phyloP scores from a whole-genome alignment of 371 early-diverging fungal genomes.

The Zychaea mexicana region DNA sequence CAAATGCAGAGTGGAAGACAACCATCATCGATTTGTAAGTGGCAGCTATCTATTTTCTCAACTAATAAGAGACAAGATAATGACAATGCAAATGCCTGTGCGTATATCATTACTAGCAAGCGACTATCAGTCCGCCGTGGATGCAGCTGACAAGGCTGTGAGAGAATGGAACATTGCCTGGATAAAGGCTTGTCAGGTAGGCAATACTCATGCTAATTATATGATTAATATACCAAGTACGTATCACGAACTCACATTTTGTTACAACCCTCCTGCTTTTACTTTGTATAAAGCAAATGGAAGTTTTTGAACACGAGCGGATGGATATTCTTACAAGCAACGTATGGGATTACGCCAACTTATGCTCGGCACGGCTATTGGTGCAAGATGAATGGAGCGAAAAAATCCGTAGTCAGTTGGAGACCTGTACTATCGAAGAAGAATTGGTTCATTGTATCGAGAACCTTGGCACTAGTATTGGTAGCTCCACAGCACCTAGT shows the following conservation, averaged over 20 bases:
- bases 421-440: constrained; percentile 29
- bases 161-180: constrained; percentile 42
- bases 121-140: constrained; percentile 8
- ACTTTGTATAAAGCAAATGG: constrained; percentile 19
- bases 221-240: no score
- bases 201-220: no score
- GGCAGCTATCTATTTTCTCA: background rate
- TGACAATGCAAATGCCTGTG: no score
- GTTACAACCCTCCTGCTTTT: no score
- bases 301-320: constrained; percentile 43
- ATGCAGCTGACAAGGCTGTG: constrained; percentile 26
- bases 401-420: constrained; percentile 33
- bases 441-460: constrained; percentile 31
- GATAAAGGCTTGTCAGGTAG: constrained; percentile 43
- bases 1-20: background rate
- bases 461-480: constrained; percentile 32
- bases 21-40: background rate
- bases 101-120: background rate
- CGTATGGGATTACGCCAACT: constrained; percentile 49
- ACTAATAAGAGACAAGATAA: no score
- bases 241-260: no score
- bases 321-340: constrained; percentile 36
- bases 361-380: constrained; percentile 35
- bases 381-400: constrained; percentile 51
- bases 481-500: constrained; percentile 29